Evolutionary conservation across 441 rosid genomes (phyloP), one percentile per base, ranked within the genome.

Genomic region (Erodium moschatum): DNA sequence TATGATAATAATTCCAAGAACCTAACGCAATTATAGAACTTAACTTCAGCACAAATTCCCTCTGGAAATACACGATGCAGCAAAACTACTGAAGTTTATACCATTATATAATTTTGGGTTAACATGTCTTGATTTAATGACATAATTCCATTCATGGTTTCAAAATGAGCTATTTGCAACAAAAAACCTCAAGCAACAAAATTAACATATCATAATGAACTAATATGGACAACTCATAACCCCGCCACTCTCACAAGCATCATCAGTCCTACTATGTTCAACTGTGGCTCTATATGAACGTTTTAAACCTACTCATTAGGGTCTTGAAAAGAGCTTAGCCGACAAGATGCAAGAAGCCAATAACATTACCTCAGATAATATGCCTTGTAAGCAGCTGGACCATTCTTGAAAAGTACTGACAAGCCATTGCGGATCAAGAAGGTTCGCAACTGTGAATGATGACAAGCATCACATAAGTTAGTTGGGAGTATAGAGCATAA

Each of bases 361-460:
- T 21, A 68, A 61, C 64, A 78, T 76, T 70, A 91, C 99, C 96
- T 84, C 52, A 79, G 80, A 75, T 88, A 94, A 81, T 85, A 89
- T 70, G 86, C 74, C 82, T 79, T 91, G 82, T 94, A 94, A 69
- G 94, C 85, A 71, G 87, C 84, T 69, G 94, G 94, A 64, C 97
- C 99, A 63, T 88, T 87, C 86, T 86, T 91, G 78, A 91, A 91
- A 76, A 89, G 94, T 78, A 77, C 70, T 33, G 96, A 83, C 84
- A 94, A 77, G 69, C 97, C 97, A 84, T 94, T 94, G 68, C 99
- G 96, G 70, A 94, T 91, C 81, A 94, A 81, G 79, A 94, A 94
- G 67, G 99, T 94, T 81, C 99, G 82, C 74, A 94, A 11, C 99
- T 94, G 94, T 40, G 52, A 24, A 56, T 71, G 69, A 18, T 61